phyloP scores from a whole-genome alignment of 371 early-diverging fungal genomes.

The Dinochytrium kinnereticum region DNA sequence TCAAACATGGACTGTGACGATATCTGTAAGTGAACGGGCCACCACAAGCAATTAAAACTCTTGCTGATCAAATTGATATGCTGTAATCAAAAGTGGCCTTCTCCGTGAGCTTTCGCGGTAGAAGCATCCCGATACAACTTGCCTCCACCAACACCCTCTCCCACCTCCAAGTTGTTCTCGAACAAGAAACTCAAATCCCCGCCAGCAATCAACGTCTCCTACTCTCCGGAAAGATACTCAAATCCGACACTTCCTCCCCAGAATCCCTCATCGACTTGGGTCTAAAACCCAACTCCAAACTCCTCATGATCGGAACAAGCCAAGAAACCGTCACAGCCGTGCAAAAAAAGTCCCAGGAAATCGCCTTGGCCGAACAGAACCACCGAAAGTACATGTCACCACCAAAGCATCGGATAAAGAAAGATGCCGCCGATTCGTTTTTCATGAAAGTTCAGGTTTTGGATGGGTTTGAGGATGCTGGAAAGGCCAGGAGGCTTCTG shows the following conservation, averaged over 20 bases:
- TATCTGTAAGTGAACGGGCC: too few relatives aligned
- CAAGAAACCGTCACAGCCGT: not conserved
- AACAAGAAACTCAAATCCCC: not conserved
- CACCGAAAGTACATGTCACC: not conserved
- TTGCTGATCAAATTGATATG: too few relatives aligned
- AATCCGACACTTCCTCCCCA: not conserved
- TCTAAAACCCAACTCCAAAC: slow-evolving; percentile 9
- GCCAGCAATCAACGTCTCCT: not conserved
- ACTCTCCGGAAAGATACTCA: not conserved
- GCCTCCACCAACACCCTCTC: not conserved
- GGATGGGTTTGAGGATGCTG: slow-evolving; percentile 63
- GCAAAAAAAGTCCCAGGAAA: slow-evolving; percentile 6
- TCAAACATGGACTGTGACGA: too few relatives aligned
- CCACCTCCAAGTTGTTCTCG: not conserved
- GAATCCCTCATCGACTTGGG: not conserved
- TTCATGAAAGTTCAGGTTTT: slow-evolving; percentile 72
- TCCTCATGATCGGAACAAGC: slow-evolving; percentile 26
- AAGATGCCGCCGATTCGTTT: slow-evolving; percentile 56
- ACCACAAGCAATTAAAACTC: too few relatives aligned
- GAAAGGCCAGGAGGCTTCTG: slow-evolving; percentile 69
- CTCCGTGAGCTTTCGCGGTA: not conserved
- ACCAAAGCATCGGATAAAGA: not conserved
- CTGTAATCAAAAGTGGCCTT: too few relatives aligned
- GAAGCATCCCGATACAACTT: not conserved
- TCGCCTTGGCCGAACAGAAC: not conserved